Evolutionary conservation across 441 rosid genomes (phyloP).

Genomic region (Capsella rubella): DNA sequence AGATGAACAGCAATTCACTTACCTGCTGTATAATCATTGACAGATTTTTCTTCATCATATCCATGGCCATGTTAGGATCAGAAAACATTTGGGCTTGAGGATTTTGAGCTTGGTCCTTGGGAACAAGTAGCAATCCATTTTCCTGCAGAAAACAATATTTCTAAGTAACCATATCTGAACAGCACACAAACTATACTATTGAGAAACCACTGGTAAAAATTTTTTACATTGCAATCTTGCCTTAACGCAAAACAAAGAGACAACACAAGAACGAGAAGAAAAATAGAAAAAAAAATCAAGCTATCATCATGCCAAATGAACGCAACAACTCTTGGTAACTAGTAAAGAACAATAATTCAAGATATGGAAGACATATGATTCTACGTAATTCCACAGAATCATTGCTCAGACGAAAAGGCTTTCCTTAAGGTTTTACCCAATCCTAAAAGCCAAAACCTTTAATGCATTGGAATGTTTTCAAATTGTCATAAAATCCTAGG

Average conservation of each 20-base stretch:
- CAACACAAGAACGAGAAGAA: too few relatives aligned
- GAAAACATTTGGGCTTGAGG: constrained; percentile 98
- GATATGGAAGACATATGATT: not conserved
- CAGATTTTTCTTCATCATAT: constrained; percentile 99
- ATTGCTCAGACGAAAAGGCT: not conserved
- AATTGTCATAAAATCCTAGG: not conserved
- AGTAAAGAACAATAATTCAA: not conserved
- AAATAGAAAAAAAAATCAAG: not conserved
- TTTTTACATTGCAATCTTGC: not conserved
- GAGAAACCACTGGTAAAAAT: not conserved
- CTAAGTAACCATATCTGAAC: constrained; percentile 1
- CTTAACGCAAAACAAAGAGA: not conserved
- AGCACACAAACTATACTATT: not conserved
- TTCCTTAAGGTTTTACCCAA: not conserved
- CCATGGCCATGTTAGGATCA: constrained; percentile 99
- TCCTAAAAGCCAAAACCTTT: not conserved
- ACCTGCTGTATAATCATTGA: constrained; percentile 99
- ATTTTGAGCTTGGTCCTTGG: constrained; percentile 83
- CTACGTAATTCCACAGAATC: not conserved
- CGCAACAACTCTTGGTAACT: constrained; percentile 6
- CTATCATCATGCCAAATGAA: not conserved
- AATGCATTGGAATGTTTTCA: not conserved
- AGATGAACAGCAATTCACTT: not conserved
- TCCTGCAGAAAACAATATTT: constrained; percentile 55
- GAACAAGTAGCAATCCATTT: constrained; percentile 84